Evolutionary conservation across 2,329 filamentous ascomycete species (phyloP), one percentile per base, ranked within the genome.

Genomic region (Curvularia lunata): DNA sequence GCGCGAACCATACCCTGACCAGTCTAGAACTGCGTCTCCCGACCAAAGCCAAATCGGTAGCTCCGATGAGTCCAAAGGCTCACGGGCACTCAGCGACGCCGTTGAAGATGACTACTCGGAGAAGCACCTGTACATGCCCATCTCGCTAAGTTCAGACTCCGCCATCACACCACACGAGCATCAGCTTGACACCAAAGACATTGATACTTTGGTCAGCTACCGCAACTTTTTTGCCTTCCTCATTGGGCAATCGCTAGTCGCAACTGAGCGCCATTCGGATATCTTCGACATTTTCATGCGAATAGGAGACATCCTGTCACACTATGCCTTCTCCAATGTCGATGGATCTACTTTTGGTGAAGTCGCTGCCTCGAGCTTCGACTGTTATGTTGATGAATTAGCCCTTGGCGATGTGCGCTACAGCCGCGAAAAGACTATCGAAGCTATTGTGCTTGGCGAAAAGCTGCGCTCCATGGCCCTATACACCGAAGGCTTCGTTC

Each of bases 401-500:
- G 83, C 82, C 19, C 79, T 98, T 30, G 89, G 86, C 3, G 94
- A 98, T 76, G 89, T 97, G 46, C 84, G 92, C 53, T 81, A 85
- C 58, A 96, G 91, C 73, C 85, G 89, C 25, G 92, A 97, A 72
- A 96, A 95, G 82, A 97, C 91, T 0, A 83, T 98, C 23, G 92
- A 98, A 77, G 91, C 89, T 0, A 84, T 98, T 46, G 84, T 98
- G n/a, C 81, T 99, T 10, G 93, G 91, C 54, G 94, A 99, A 78
- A 86, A 86, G 37, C 91, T 98, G 87, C 88, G 88, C 56, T 96
- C 86, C 47, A 86, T 89, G 68, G 84, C 88, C 7, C 83, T 99
- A 2, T 98, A 96, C 78, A 91, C 91, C 57, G 92, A 97, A 76
- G 92, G 91, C 0, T 98, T 97, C 70, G 88, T 92, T 5, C 95